Conservation (phyloP, 139 green algal species). For the Tetraselmis chui region DNA sequence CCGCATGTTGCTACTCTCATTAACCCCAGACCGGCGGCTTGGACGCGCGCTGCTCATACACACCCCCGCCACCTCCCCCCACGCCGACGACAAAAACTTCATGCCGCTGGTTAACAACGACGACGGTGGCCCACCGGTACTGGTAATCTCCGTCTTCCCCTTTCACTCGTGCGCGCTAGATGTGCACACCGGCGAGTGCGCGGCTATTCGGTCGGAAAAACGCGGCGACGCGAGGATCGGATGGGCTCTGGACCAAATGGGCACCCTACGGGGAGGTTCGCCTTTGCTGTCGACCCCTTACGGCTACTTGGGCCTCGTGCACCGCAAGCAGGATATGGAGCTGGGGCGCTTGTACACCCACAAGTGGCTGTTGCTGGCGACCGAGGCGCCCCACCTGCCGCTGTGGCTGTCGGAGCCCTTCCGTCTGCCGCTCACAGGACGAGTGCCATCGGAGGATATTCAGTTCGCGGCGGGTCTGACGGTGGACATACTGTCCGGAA, state of each 20-base stretch:
- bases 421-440: neutral
- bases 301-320: neutral
- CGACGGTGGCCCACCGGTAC: neutral
- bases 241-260: neutral
- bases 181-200: neutral
- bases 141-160: neutral
- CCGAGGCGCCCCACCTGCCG: neutral
- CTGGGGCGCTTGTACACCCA: neutral
- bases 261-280: neutral
- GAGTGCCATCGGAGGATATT: neutral
- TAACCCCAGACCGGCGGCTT: neutral
- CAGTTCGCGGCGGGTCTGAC: neutral
- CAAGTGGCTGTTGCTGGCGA: neutral
- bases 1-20: neutral
- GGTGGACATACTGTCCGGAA: neutral
- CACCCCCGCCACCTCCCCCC: neutral
- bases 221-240: neutral
- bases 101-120: neutral
- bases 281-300: neutral
- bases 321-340: neutral
- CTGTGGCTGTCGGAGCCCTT: neutral
- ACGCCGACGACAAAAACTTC: neutral
- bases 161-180: neutral
- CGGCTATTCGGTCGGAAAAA: neutral
- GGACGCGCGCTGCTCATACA: neutral